A percentile compares a stretch with the other conserved stretches of the same genome.
Conservation (phyloP, 306 rosid genomes). For the Purshia tridentata region DNA sequence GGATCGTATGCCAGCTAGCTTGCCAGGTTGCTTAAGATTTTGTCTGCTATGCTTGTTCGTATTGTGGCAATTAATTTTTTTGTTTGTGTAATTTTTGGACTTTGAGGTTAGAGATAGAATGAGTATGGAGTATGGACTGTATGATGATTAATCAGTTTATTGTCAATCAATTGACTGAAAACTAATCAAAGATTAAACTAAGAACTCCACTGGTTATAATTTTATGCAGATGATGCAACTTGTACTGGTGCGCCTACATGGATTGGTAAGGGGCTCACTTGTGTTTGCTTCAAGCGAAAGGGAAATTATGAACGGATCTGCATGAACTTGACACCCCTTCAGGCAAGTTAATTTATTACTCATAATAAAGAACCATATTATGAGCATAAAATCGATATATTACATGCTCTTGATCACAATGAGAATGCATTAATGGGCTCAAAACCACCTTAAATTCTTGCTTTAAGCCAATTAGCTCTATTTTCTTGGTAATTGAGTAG, state of each 20-base stretch:
- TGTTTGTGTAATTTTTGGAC: background rate
- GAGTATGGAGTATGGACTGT: background rate
- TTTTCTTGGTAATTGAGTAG: background rate
- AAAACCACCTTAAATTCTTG: background rate
- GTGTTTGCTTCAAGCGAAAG: conserved; percentile 87
- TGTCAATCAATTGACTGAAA: conserved; percentile 4
- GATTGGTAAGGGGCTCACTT: conserved; percentile 83
- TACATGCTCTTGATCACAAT: background rate
- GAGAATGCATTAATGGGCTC: background rate
- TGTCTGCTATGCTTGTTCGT: background rate
- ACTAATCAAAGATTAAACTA: background rate
- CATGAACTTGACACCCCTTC: conserved; percentile 64
- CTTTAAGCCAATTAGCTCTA: background rate
- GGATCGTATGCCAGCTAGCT: background rate
- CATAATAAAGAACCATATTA: background rate
- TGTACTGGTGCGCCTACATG: conserved; percentile 57
- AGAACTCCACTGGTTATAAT: conserved; percentile 1
- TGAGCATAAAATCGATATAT: background rate
- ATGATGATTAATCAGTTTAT: background rate
- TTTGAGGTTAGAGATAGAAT: no score
- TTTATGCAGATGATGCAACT: conserved; percentile 55
- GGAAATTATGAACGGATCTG: conserved; percentile 64
- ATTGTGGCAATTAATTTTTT: background rate
- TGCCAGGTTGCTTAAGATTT: background rate
- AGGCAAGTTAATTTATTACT: conserved; percentile 48